Conservation (phyloP, 768 basidiomycete genomes). For the Suillus subaureus region DNA sequence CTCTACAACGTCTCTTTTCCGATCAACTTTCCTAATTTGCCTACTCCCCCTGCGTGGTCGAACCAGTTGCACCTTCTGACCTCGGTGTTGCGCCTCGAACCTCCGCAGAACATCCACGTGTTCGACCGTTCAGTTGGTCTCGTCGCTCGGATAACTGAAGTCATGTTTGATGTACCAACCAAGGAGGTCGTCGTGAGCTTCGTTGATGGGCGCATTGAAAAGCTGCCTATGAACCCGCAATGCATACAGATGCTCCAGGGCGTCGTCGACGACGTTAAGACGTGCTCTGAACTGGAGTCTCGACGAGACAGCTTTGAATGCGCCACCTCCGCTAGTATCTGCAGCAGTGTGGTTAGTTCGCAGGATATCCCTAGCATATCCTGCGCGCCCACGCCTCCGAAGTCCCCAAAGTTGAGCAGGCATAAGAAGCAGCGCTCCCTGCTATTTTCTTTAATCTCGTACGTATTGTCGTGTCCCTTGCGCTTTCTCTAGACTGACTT, state of each 20-base stretch:
- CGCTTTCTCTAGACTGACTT: slow-evolving; percentile 12
- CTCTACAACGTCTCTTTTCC: slow-evolving; percentile 61
- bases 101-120: slow-evolving; percentile 54
- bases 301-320: slow-evolving; percentile 33
- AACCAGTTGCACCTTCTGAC: slow-evolving; percentile 52
- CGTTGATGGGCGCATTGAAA: slow-evolving; percentile 54
- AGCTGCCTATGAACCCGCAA: slow-evolving; percentile 47
- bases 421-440: slow-evolving; percentile 75
- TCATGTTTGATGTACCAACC: slow-evolving; percentile 60
- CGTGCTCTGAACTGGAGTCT: slow-evolving; percentile 41
- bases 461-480: slow-evolving; percentile 22
- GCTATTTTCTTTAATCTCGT: slow-evolving; percentile 70
- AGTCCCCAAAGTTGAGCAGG: slow-evolving; percentile 40
- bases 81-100: slow-evolving; percentile 51
- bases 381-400: slow-evolving; percentile 24
- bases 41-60: slow-evolving; percentile 54
- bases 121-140: slow-evolving; percentile 64
- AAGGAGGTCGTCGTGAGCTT: slow-evolving; percentile 54
- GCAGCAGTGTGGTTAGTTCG: slow-evolving; percentile 18
- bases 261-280: slow-evolving; percentile 55
- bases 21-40: slow-evolving; percentile 36
- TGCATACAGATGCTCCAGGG: slow-evolving; percentile 49
- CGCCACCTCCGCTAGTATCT: slow-evolving; percentile 24
- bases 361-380: slow-evolving; percentile 18
- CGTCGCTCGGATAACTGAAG: slow-evolving; percentile 54